Base-by-base conservation (phyloP, 2,329 filamentous ascomycete genomes). In the Capronia epimyces region DNA sequence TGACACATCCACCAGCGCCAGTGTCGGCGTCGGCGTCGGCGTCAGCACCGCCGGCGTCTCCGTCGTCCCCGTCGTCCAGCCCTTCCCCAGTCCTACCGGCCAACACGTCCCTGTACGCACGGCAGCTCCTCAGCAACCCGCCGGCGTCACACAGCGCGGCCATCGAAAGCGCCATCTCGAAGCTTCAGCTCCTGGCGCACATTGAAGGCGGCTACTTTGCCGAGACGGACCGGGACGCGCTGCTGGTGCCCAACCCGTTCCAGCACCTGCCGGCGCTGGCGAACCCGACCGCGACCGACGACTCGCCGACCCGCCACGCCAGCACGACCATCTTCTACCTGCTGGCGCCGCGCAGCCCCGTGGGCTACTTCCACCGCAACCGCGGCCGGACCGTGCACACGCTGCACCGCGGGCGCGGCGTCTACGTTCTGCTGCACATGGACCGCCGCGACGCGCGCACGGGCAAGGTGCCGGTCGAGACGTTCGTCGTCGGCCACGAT, bases 311-410 rank as follows among this genome's bases (percentile, higher is more conserved):
- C 13, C 74, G 82, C 27, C 74, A 74, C 49, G 75, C 79, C 1
- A 79, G 75, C 48, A 84, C 81, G 0, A 75, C 73, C 1, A 86
- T 87, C 46, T 80, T 76, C 66, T 87, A 87, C 64, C 71, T 83
- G 41, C 69, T 87, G 31, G 83, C 80, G 0, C 76, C 79, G 0
- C 60, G 60, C 16, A 71, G 69, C 0, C 77, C 80, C 0, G 67
- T 79, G 53, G 82, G 83, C 0, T 69, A 70, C 15, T 85, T 86
- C 59, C 83, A 87, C 63, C 71, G 80, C 18, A 86, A 85, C 58
- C 72, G 74, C 44, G 79, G 73, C 4, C 69, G 79, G 12, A 84
- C 80, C 3, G 75, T 86, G 21, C 83, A 87, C 64, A 83, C 81
- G 0, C 69, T 85, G 20, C 82, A 86, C 62, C 70, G 74, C 7